phyloP scores from a whole-genome alignment of 495 filamentous ascomycete genomes.

The Apodospora peruviana region DNA sequence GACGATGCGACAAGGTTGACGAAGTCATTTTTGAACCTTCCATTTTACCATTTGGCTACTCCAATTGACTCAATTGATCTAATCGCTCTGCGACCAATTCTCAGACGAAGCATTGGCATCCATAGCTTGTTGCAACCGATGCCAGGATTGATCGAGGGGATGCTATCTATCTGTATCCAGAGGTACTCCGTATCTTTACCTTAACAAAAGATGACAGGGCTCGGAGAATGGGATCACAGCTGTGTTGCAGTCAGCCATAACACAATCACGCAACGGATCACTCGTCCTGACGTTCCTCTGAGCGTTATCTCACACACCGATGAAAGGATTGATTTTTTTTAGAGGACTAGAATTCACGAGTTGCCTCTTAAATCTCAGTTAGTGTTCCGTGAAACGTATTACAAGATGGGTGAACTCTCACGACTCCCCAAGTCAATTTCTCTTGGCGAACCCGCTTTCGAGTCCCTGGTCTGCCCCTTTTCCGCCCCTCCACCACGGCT shows the following conservation, averaged over 20 bases:
- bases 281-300: no score
- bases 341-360: no score
- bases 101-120: constrained; percentile 10
- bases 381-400: no score
- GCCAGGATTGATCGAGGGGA: not conserved
- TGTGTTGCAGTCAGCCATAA: not conserved
- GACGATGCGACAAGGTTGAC: not conserved
- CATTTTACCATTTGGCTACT: not conserved
- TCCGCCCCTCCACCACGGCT: not conserved
- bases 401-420: no score
- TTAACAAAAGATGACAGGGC: constrained; percentile 18
- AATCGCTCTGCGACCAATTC: not conserved
- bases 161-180: not conserved
- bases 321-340: no score
- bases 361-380: no score
- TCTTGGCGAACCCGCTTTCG: no score
- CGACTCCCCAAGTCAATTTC: no score
- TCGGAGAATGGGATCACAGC: constrained; percentile 1
- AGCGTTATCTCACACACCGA: no score
- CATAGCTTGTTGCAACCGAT: not conserved
- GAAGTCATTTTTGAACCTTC: not conserved
- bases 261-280: constrained; percentile 2
- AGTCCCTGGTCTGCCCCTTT: no score
- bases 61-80: constrained; percentile 9
- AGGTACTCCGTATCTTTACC: not conserved